Percentiles rank a stretch among this genome's conserved stretches.
Evolutionary conservation across 1,284 basidiomycete genomes (phyloP).

Genomic region (Athelia sp.): DNA sequence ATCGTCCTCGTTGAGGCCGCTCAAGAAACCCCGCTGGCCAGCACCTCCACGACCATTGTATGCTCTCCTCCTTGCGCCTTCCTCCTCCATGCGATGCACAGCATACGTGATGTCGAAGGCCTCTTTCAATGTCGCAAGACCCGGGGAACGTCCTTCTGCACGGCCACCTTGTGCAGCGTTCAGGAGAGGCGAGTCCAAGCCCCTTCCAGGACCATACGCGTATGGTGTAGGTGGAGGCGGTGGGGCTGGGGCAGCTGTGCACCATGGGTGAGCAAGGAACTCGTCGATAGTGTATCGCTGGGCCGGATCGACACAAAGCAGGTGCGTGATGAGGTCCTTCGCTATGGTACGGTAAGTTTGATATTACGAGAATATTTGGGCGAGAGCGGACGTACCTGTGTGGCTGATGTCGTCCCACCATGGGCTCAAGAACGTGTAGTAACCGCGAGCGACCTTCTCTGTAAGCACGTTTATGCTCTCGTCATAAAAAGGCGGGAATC

Average conservation of each 20-base stretch:
- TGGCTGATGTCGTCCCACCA: slow-evolving; percentile 99
- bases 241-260: slow-evolving; percentile 64
- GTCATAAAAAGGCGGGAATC: slow-evolving; percentile 98
- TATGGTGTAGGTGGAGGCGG: slow-evolving; percentile 59
- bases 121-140: slow-evolving; percentile 89
- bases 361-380: slow-evolving; percentile 14
- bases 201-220: slow-evolving; percentile 41
- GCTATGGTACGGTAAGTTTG: slow-evolving; percentile 42
- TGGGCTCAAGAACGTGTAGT: slow-evolving; percentile 97
- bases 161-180: slow-evolving; percentile 73
- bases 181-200: slow-evolving; percentile 90
- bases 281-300: slow-evolving; percentile 98
- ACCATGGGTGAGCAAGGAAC: slow-evolving; percentile 97
- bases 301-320: slow-evolving; percentile 93
- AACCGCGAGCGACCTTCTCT: slow-evolving; percentile 96
- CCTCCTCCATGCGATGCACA: slow-evolving; percentile 99
- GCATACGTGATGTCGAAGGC: slow-evolving; percentile 99
- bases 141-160: slow-evolving; percentile 85
- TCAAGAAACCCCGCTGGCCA: slow-evolving; percentile 75
- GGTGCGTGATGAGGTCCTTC: slow-evolving; percentile 93
- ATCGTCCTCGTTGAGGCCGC: slow-evolving; percentile 91
- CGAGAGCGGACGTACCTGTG: slow-evolving; percentile 46
- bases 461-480: slow-evolving; percentile 98
- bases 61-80: slow-evolving; percentile 81
- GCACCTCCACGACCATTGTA: slow-evolving; percentile 75